Conservation (phyloP, 192 early-diverging fungal species). For the Glomus cerebriforme region DNA sequence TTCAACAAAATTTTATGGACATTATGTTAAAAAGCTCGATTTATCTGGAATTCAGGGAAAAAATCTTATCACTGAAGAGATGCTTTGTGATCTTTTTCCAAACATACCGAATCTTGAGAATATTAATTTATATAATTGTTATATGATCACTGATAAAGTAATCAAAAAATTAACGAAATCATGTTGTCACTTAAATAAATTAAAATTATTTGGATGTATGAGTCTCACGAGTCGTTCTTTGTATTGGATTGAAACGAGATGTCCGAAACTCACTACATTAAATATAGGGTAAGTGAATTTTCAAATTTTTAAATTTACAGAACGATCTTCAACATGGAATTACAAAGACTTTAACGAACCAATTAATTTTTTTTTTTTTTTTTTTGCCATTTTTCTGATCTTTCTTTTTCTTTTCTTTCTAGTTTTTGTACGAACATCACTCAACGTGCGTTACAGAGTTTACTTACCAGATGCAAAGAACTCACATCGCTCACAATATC, state of each 20-base stretch:
- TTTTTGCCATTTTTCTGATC: neutral
- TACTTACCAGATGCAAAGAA: neutral
- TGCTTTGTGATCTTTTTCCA: neutral
- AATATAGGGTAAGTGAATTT: neutral
- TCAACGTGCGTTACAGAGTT: neutral
- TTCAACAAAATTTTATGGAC: neutral
- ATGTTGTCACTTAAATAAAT: neutral
- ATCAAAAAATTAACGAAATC: neutral
- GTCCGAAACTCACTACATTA: neutral
- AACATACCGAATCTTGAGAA: neutral
- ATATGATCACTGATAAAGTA: neutral
- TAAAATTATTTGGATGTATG: neutral
- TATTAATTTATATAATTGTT: conserved; percentile 4
- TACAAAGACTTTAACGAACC: no score
- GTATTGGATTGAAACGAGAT: neutral
- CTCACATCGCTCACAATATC: neutral
- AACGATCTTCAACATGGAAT: no score
- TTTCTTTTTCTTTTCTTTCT: neutral
- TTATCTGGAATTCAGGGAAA: neutral
- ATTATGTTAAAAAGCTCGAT: neutral
- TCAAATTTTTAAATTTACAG: no score
- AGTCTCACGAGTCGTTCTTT: neutral
- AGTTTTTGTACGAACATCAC: neutral
- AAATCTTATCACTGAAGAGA: neutral
- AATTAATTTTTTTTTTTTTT: neutral